Conservation (phyloP, 495 filamentous ascomycete species). For the Daldinia grandis region DNA sequence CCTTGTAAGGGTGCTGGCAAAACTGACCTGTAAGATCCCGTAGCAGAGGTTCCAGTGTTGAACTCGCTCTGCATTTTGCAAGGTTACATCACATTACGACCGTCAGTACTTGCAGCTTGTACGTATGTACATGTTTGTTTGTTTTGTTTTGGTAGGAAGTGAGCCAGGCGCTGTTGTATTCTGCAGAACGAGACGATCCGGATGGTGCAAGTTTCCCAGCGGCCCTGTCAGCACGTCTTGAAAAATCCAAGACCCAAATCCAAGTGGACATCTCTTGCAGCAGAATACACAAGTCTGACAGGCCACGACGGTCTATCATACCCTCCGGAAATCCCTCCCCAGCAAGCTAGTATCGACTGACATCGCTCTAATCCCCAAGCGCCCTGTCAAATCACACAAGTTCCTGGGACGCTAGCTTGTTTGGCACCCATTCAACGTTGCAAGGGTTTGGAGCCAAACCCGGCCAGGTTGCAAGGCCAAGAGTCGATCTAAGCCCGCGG, state of each 20-base stretch:
- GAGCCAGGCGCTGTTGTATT: slow-evolving; percentile 26
- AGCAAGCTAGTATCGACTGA: slow-evolving; percentile 34
- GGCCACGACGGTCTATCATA: slow-evolving; percentile 33
- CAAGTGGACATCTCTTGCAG: slow-evolving; percentile 39
- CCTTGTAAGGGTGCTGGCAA: slow-evolving; percentile 23
- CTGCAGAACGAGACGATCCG: slow-evolving; percentile 34
- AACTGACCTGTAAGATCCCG: slow-evolving; percentile 43
- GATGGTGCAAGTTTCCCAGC: slow-evolving; percentile 22
- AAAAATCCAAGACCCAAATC: slow-evolving; percentile 12
- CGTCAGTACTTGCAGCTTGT: slow-evolving; percentile 21
- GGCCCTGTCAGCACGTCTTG: slow-evolving; percentile 28
- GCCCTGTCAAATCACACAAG: slow-evolving; percentile 40
- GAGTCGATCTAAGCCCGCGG: slow-evolving; percentile 45
- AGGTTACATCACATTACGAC: slow-evolving; percentile 41
- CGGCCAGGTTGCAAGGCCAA: slow-evolving; percentile 41
- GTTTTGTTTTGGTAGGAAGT: not conserved
- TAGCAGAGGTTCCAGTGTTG: slow-evolving; percentile 33
- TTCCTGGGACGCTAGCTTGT: slow-evolving; percentile 42
- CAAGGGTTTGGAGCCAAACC: slow-evolving; percentile 42
- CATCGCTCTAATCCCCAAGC: slow-evolving; percentile 19
- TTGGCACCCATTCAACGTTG: slow-evolving; percentile 41
- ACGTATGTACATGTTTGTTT: slow-evolving; percentile 1
- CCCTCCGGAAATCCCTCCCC: slow-evolving; percentile 37
- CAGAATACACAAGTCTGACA: slow-evolving; percentile 26
- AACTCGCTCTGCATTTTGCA: slow-evolving; percentile 33